Evolutionary conservation across 257 asterid genomes (phyloP).

Genomic region (Hygrophila difformis): DNA sequence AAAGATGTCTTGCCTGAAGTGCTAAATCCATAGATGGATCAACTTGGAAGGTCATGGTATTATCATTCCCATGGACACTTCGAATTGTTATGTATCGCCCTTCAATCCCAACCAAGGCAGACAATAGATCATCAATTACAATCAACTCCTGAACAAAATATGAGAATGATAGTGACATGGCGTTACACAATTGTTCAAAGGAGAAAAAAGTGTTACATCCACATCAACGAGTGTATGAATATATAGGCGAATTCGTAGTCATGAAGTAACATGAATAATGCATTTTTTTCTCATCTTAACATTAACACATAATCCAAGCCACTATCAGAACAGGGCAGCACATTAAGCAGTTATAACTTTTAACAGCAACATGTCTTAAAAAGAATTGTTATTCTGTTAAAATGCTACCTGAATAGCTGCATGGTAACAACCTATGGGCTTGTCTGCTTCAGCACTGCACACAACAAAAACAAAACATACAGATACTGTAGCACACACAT

Average conservation of each 20-base stretch:
- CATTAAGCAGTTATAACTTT: background rate
- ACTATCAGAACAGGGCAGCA: background rate
- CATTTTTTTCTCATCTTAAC: background rate
- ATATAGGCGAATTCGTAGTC: too few species aligned
- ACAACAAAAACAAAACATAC: background rate
- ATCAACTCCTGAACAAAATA: constrained; percentile 66
- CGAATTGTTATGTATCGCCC: constrained; percentile 75
- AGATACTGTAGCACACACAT: too few species aligned
- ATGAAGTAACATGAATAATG: too few species aligned
- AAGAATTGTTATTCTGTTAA: background rate
- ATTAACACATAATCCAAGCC: constrained; percentile 6
- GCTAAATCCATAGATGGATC: constrained; percentile 95
- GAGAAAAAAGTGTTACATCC: background rate
- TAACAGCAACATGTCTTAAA: constrained; percentile 3
- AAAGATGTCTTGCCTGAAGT: constrained; percentile 56
- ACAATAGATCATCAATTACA: constrained; percentile 78
- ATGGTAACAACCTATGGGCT: constrained; percentile 74
- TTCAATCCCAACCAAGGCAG: constrained; percentile 81
- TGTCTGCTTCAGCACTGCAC: constrained; percentile 50
- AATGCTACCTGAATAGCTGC: constrained; percentile 66
- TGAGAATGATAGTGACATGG: background rate
- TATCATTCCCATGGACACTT: constrained; percentile 52
- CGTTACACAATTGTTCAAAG: constrained; percentile 4
- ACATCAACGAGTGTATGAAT: constrained; percentile 6
- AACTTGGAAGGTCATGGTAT: constrained; percentile 46